phyloP scores from a whole-genome alignment of 345 rosid genomes.

The Eucalyptus tenuipes region DNA sequence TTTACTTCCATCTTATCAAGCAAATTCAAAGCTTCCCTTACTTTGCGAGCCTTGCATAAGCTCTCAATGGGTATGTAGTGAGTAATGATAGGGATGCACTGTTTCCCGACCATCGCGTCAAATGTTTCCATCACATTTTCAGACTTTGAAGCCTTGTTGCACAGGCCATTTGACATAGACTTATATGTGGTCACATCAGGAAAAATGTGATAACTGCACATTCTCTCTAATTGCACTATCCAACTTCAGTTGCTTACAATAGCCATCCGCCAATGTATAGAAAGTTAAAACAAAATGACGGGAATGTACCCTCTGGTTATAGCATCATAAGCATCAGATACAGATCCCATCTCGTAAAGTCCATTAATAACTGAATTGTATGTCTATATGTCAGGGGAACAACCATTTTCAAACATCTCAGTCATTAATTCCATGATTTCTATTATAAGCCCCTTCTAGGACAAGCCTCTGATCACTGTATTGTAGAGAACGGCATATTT shows the following conservation, averaged over 20 bases:
- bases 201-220: constrained; percentile 46
- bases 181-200: constrained; percentile 88
- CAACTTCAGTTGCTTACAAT: constrained; percentile 58
- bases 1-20: constrained; percentile 41
- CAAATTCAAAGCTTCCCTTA: constrained; percentile 49
- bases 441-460: constrained; percentile 54
- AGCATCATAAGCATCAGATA: constrained; percentile 65
- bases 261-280: constrained; percentile 77
- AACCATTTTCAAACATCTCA: constrained; percentile 56
- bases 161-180: constrained; percentile 71
- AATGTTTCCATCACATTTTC: constrained; percentile 69
- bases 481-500: constrained; percentile 52
- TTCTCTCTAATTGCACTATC: constrained; percentile 50
- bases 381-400: constrained; percentile 56
- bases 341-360: constrained; percentile 77
- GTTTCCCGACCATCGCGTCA: constrained; percentile 35
- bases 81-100: constrained; percentile 54
- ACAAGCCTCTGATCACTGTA: constrained; percentile 67
- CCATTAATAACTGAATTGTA: constrained; percentile 73
- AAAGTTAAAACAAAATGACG: constrained; percentile 58
- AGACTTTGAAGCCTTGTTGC: constrained; percentile 53
- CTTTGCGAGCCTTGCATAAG: constrained; percentile 52
- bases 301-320: constrained; percentile 59
- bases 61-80: constrained; percentile 70
- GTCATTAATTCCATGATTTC: constrained; percentile 57